Evolutionary conservation across 345 rosid species (phyloP), one percentile per base, ranked within the genome.

Genomic region (Corchorus olitorius): DNA sequence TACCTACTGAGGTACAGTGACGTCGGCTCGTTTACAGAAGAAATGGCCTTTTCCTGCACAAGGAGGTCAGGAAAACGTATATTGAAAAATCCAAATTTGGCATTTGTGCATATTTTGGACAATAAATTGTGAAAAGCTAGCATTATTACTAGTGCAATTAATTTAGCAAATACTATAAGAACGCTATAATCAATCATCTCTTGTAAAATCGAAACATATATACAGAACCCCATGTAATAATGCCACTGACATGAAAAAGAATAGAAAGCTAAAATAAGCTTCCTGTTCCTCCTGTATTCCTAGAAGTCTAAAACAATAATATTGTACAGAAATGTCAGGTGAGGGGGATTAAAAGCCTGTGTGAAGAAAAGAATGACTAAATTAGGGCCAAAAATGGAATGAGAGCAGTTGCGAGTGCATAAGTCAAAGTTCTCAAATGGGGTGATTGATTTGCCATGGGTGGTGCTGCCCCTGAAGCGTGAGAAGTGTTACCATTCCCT

Each of bases 371-470:
- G 8, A 73, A 77, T 53, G 75, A 78, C 84, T 81, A 86, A 72
- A 82, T 48, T 34, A 82, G 50, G 22, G 73, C 70, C 54, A 86
- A 82, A 74, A 83, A 45, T 74, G 86, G 63, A 73, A 37, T 20
- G 48, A 86, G 79, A 61, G 79, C 39, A 64, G 77, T n/a, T 20
- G 27, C 41, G 0, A 86, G 37, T 5, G 76, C 48, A 5, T 3
- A 76, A 33, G 77, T 50, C 22, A 76, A 4, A 75, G 74, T 67
- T 39, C 53, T 70, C 37, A 73, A 60, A n/a, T 15, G 75, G 13
- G 65, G 62, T 3, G 87, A 77, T 68, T 60, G 74, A n/a, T 49
- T 78, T 10, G 54, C 73, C 4, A 15, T 3, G 76, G 84, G 82
- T 35, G 83, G 75, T 22, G 90, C 69, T 55, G 75, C 78, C 0